A percentile compares a stretch with the other conserved stretches of the same genome.
phyloP scores from a whole-genome alignment of 2,329 filamentous ascomycete species.

The Geosmithia flava region DNA sequence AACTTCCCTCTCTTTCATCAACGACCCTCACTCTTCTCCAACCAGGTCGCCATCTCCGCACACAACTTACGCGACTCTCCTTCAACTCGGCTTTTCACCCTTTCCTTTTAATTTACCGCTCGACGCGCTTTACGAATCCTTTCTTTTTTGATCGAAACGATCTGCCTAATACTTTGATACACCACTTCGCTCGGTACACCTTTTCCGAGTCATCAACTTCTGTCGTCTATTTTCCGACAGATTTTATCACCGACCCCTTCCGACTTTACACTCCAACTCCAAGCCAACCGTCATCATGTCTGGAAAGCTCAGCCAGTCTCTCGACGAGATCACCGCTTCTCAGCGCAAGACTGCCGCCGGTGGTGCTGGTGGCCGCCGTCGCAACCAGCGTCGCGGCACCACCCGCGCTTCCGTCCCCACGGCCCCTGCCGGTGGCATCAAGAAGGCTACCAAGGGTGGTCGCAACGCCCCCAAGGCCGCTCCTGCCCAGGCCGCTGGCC shows the following conservation, averaged over 20 bases:
- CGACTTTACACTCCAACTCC: background rate
- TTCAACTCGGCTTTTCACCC: background rate
- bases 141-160: background rate
- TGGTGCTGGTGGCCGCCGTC: slow-evolving; percentile 25
- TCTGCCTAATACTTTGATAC: background rate
- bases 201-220: background rate
- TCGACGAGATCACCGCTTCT: slow-evolving; percentile 91
- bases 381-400: slow-evolving; percentile 34
- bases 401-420: slow-evolving; percentile 35
- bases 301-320: slow-evolving; percentile 90
- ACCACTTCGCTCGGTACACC: background rate
- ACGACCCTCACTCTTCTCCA: slow-evolving; percentile 1
- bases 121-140: slow-evolving; percentile 1
- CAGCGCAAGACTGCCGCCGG: slow-evolving; percentile 43
- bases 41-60: background rate
- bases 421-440: slow-evolving; percentile 73
- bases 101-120: background rate
- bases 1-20: background rate
- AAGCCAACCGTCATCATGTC: slow-evolving; percentile 51
- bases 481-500: slow-evolving; percentile 50
- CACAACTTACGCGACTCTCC: background rate
- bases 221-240: background rate
- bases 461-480: slow-evolving; percentile 49
- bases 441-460: slow-evolving; percentile 58
- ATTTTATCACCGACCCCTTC: background rate